Evolutionary conservation across 768 basidiomycete species (phyloP), one percentile per base, ranked within the genome.

Genomic region (Imleria badia): DNA sequence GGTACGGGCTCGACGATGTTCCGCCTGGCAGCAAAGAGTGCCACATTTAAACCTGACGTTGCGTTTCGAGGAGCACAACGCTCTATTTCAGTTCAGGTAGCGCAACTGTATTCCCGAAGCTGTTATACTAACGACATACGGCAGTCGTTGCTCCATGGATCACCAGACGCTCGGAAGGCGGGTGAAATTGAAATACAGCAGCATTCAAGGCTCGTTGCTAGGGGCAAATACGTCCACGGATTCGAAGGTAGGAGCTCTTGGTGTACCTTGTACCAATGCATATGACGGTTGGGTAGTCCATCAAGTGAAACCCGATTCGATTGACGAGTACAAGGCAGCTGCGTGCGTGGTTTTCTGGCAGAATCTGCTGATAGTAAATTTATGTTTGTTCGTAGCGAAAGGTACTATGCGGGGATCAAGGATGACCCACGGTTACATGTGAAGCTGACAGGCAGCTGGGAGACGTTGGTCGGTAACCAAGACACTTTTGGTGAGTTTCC

Each of bases 371-470:
- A 45, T 23, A n/a, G 17, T 51, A 14, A 19, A 46, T 38, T 62
- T 6, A 59, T 46, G 44, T 41, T 49, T 55, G 46, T 59, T 53
- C 41, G 48, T 23, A 94, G 92, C 15, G 91, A 92, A 71, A 78
- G 77, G 34, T 98, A 94, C 73, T 98, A 95, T 68, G 79, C 81
- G 20, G 87, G 87, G 17, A 77, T 98, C 55, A 86, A 85, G 70
- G 80, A 83, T 47, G 89, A 92, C 62, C 70, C 83, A 23, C 78
- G 82, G 39, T 70, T 94, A 47, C 81, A 87, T 48, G 87, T 96
- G 52, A 94, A 96, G 70, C 78, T 98, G 54, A 92, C 89, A 1
- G 97, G 96, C 20, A 91, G 86, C 62, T 99, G 94, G 91, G 95
- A 98, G 73, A 86, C 88, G 1, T 63, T 91, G 19, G 82, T 98